Evolutionary conservation across 345 rosid genomes (phyloP).

Genomic region (Citrus inodora): DNA sequence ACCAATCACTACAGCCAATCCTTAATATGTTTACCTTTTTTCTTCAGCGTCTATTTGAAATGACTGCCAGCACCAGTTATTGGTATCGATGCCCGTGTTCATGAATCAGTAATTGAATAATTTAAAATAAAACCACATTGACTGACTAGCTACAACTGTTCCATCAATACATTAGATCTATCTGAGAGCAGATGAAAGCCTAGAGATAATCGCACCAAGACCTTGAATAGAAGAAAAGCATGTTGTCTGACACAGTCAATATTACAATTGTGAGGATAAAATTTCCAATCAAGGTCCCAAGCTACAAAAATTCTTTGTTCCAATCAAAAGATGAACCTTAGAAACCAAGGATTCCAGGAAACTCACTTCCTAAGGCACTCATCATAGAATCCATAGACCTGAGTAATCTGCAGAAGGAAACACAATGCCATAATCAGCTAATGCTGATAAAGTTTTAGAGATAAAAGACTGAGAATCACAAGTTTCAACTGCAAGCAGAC

Average conservation of each 20-base stretch:
- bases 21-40: background rate
- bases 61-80: background rate
- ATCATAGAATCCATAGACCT: slow-evolving; percentile 98
- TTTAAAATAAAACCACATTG: background rate
- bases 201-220: background rate
- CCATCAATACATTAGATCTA: background rate
- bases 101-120: background rate
- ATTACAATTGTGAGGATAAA: background rate
- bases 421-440: slow-evolving; percentile 16
- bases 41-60: background rate
- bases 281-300: background rate
- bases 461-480: background rate
- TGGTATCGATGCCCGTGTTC: background rate
- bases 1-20: background rate
- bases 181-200: background rate
- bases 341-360: slow-evolving; percentile 11
- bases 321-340: background rate
- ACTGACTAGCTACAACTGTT: background rate
- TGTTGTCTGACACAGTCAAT: background rate
- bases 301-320: background rate
- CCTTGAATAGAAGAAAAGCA: background rate
- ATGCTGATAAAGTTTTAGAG: background rate
- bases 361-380: slow-evolving; percentile 99
- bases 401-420: slow-evolving; percentile 75
- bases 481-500: background rate